phyloP scores from a whole-genome alignment of 192 early-diverging fungal genomes.

The Umbelopsis ramanniana region DNA sequence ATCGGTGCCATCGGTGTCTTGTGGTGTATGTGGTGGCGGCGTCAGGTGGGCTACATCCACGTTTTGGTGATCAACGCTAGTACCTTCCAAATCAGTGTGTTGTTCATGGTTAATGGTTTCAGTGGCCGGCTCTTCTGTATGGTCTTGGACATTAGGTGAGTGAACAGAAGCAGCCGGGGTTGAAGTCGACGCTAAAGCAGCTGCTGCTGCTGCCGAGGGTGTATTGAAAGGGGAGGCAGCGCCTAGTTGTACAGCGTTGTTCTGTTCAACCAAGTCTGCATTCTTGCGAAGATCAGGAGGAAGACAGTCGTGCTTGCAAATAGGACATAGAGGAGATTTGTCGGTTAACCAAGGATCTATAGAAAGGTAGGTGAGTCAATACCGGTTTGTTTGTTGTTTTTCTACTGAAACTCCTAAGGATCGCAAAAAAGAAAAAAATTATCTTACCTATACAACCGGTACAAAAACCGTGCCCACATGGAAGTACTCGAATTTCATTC shows the following conservation, averaged over 20 bases:
- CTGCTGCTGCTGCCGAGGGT: not conserved
- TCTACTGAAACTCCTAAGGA: no score
- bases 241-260: not conserved
- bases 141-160: not conserved
- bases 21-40: not conserved
- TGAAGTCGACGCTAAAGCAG: not conserved
- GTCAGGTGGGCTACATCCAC: not conserved
- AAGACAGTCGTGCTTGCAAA: conserved; percentile 38
- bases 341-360: conserved; percentile 42
- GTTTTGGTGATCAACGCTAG: conserved; percentile 2
- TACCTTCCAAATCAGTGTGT: not conserved
- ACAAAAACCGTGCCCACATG: conserved; percentile 48
- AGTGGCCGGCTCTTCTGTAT: not conserved
- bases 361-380: not conserved
- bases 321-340: conserved; percentile 36
- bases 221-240: not conserved
- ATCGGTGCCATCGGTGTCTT: not conserved
- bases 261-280: conserved; percentile 12
- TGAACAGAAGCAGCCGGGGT: not conserved
- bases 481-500: conserved; percentile 34
- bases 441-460: conserved; percentile 40
- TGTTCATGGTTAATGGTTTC: not conserved
- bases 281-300: conserved; percentile 14
- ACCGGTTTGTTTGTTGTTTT: not conserved
- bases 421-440: not conserved